Conservation (phyloP, 257 asterid genomes). For the Solanum gandarillasii region DNA sequence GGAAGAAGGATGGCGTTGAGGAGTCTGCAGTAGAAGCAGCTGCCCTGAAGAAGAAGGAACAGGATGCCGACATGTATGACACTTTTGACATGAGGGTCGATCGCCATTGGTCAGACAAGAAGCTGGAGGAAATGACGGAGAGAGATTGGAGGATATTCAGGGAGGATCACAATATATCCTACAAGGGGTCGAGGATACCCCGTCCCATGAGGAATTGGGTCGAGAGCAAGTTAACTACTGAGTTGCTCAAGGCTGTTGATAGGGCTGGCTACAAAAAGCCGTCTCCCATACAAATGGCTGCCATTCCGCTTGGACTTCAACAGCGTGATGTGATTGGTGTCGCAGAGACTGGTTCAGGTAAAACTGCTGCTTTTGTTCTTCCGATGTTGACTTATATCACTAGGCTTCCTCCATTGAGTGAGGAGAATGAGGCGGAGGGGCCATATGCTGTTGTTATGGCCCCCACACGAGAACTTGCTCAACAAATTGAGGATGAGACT, state of each 20-base stretch:
- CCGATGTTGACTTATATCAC: constrained; percentile 47
- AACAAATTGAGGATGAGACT: constrained; percentile 1
- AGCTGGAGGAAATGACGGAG: background rate
- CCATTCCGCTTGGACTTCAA: constrained; percentile 2
- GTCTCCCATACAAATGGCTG: constrained; percentile 39
- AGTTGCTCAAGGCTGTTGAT: constrained; percentile 39
- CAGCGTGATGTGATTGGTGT: constrained; percentile 30
- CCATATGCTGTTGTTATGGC: constrained; percentile 1
- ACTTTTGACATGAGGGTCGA: constrained; percentile 48
- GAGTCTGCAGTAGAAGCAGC: constrained; percentile 46
- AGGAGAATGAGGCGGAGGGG: constrained; percentile 31
- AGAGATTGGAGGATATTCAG: constrained; percentile 2
- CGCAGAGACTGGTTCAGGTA: constrained; percentile 56
- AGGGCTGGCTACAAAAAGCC: constrained; percentile 47
- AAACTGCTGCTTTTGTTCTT: constrained; percentile 56
- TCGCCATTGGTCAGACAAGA: constrained; percentile 52
- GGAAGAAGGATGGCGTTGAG: constrained; percentile 37
- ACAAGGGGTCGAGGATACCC: constrained; percentile 50
- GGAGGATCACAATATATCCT: constrained; percentile 6
- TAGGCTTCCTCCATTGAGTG: constrained; percentile 40
- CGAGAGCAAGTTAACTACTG: constrained; percentile 32
- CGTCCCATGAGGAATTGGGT: constrained; percentile 56
- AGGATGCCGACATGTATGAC: constrained; percentile 41
- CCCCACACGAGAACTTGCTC: background rate
- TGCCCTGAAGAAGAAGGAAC: constrained; percentile 48